Evolutionary conservation across 305 asterid species (phyloP), one percentile per base, ranked within the genome.

Genomic region (Fraxinus xanthoxyloides): DNA sequence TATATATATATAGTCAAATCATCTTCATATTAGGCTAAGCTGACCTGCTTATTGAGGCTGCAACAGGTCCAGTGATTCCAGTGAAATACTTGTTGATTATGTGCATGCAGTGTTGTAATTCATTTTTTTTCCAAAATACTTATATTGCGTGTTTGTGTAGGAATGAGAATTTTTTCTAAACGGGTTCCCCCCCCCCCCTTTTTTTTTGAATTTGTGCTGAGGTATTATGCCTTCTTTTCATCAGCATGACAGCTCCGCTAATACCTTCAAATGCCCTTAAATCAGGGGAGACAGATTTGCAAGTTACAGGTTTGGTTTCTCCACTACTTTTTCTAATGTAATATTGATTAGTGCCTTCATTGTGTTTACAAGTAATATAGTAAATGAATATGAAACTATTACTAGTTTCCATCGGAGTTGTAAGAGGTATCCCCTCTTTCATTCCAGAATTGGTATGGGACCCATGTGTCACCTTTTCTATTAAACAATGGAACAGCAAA

Each of bases 191-290:
- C n/a, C n/a, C n/a, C n/a, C n/a, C n/a, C n/a, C n/a, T n/a, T n/a
- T n/a, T n/a, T n/a, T n/a, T n/a, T n/a, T n/a, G n/a, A n/a, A n/a
- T n/a, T n/a, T 4, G 46, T 32, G 76, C 76, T 72, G 76, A 72
- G 7, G 51, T 72, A 34, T 32, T 32, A n/a, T 1, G 76, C 28
- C 24, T 70, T 72, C 26, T 34, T 34, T 10, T 34, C 76, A n/a
- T 70, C 76, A 72, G 99, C 88, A 92, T 96, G 97, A 94, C 99
- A 43, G 98, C 99, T 79, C 99, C 99, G 84, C 81, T 89, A 65
- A 96, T 96, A 86, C 98, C 97, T 81, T 86, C 92, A 84, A 85
- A 93, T 78, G 97, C 99, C 84, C 98, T 94, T 67, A 78, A 82
- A 79, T 85, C 23, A 43, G 99, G 99, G 79, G 99, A 96, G 91